Conservation (phyloP, 805 yeast genomes). For the Saturnispora saitoi region DNA sequence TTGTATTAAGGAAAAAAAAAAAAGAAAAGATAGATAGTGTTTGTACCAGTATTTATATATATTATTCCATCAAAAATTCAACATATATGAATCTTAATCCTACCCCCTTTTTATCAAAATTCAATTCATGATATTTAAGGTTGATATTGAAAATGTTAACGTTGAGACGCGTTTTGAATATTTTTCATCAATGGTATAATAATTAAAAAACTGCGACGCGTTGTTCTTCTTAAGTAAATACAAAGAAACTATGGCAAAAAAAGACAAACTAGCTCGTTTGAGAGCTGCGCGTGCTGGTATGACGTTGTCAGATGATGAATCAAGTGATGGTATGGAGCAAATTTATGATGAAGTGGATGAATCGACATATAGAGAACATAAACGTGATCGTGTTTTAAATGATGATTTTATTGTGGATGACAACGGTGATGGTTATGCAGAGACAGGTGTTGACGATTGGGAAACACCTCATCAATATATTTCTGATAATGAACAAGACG, state of each 20-base stretch:
- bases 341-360: conserved; percentile 89
- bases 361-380: conserved; percentile 62
- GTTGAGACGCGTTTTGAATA: not conserved
- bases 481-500: conserved; percentile 46
- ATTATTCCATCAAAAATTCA: no score
- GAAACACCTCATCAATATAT: conserved; percentile 47
- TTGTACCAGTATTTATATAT: no score
- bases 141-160: not conserved
- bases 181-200: no score
- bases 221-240: not conserved
- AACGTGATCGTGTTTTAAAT: conserved; percentile 69
- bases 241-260: conserved; percentile 16
- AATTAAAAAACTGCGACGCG: not conserved
- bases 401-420: conserved; percentile 95
- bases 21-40: no score
- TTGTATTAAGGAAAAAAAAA: no score
- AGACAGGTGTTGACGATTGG: conserved; percentile 90
- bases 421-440: conserved; percentile 88
- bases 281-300: conserved; percentile 59
- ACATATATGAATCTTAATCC: no score
- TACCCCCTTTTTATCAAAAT: no score
- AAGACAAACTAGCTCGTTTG: conserved; percentile 48
- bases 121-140: not conserved
- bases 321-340: conserved; percentile 41
- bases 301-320: conserved; percentile 32